A percentile compares a stretch with the other conserved stretches of the same genome.
Conservation (phyloP, 208 protist genomes). For the Leishmania martiniquensis region DNA sequence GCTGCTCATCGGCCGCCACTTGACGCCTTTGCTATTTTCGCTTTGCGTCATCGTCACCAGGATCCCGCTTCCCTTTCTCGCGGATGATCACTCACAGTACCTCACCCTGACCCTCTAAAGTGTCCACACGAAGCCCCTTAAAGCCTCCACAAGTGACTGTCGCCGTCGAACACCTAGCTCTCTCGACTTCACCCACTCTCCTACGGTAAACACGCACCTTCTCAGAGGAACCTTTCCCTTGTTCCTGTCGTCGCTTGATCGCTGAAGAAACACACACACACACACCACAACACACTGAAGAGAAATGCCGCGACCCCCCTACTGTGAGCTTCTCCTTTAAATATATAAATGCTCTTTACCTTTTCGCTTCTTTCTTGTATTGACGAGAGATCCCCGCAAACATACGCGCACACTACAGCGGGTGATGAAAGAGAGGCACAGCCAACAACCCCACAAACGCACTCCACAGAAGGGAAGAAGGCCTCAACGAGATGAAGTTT, state of each 20-base stretch:
- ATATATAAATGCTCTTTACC: too few relatives aligned
- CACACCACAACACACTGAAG: not conserved
- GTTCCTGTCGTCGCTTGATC: not conserved
- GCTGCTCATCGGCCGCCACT: not conserved
- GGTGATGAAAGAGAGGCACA: too few relatives aligned
- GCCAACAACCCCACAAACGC: too few relatives aligned
- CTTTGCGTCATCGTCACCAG: not conserved
- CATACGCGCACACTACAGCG: too few relatives aligned
- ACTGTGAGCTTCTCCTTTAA: too few relatives aligned
- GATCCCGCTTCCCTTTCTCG: not conserved
- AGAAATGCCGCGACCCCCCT: too few relatives aligned
- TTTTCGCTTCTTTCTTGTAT: too few relatives aligned
- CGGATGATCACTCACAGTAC: not conserved
- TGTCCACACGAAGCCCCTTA: not conserved
- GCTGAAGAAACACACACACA: not conserved
- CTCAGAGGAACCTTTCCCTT: not conserved
- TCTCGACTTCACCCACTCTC: not conserved
- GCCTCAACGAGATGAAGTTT: too few relatives aligned
- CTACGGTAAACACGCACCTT: not conserved
- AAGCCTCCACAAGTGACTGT: not conserved
- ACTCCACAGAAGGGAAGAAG: too few relatives aligned
- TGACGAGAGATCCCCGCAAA: too few relatives aligned
- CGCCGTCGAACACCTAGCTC: not conserved
- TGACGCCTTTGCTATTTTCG: not conserved
- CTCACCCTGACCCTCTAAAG: not conserved